These are phyloP conservation scores for Lophiostoma macrostomum DNA, from an alignment of 495 filamentous ascomycete genomes.

Conservation along the genomic window DNA sequence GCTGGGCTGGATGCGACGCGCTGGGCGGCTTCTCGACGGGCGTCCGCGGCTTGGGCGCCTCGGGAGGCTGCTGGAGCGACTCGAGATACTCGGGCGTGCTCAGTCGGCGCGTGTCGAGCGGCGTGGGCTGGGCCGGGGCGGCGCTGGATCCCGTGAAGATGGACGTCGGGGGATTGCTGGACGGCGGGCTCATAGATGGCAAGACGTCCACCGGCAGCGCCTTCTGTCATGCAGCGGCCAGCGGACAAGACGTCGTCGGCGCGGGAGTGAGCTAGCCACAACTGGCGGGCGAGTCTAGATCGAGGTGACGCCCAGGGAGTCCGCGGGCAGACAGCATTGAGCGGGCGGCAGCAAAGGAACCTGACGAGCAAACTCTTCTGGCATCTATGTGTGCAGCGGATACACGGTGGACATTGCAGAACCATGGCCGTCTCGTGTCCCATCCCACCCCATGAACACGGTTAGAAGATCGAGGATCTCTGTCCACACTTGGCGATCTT, in stretches of 20 bases:
- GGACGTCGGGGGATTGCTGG: slow-evolving; percentile 31
- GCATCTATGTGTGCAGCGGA: too few relatives aligned
- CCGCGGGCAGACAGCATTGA: too few relatives aligned
- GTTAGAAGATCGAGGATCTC: not conserved
- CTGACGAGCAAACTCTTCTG: too few relatives aligned
- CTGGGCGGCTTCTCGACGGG: slow-evolving; percentile 10
- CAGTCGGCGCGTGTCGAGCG: slow-evolving; percentile 11
- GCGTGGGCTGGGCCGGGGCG: not conserved
- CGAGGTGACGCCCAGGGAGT: too few relatives aligned
- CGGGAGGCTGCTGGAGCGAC: not conserved
- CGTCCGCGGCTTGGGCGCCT: slow-evolving; percentile 21
- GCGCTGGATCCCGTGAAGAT: slow-evolving; percentile 34
- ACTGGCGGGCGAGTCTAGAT: too few relatives aligned
- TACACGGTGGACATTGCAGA: too few relatives aligned
- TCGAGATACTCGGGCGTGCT: slow-evolving; percentile 31
- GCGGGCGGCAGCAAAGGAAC: too few relatives aligned
- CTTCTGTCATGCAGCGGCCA: too few relatives aligned
- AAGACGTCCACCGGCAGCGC: not conserved
- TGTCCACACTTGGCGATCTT: not conserved
- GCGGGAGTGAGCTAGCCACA: too few relatives aligned
- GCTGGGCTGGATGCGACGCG: not conserved
- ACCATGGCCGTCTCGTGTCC: too few relatives aligned
- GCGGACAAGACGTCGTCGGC: too few relatives aligned
- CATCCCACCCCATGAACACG: too few relatives aligned
- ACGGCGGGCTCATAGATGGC: not conserved